A percentile compares a stretch with the other conserved stretches of the same genome.
Evolutionary conservation across 2,329 filamentous ascomycete species (phyloP).

Genomic region (Colletotrichum gloeosporioides): DNA sequence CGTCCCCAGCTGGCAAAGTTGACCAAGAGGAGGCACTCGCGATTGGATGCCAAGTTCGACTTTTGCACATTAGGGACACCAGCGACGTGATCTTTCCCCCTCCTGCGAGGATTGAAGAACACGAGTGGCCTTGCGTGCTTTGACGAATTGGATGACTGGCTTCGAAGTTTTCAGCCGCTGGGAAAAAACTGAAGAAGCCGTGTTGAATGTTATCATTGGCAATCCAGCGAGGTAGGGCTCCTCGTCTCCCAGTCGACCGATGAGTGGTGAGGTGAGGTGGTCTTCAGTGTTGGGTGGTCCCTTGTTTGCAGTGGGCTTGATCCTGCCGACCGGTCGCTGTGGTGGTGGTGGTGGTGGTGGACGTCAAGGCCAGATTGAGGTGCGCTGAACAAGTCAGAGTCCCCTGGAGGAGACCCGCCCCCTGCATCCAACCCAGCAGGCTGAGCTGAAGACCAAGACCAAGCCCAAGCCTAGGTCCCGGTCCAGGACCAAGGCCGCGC

Average conservation of each 20-base stretch:
- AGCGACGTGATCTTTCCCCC: neutral
- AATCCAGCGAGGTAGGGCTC: neutral
- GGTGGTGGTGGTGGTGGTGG: neutral
- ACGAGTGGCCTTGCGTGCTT: neutral
- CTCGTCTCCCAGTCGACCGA: conserved; percentile 9
- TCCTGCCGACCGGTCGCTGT: conserved; percentile 11
- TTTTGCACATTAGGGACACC: neutral
- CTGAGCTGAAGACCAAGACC: neutral
- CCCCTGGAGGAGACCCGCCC: neutral
- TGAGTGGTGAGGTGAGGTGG: conserved; percentile 6
- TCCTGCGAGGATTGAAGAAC: neutral
- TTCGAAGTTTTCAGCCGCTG: neutral
- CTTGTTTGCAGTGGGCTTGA: conserved; percentile 21
- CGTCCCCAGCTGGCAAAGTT: neutral
- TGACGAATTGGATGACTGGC: neutral
- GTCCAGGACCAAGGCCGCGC: neutral
- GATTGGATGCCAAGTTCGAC: neutral
- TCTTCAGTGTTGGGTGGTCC: conserved; percentile 18
- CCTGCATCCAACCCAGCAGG: conserved; percentile 1
- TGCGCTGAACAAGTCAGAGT: conserved; percentile 10
- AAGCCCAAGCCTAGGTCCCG: neutral
- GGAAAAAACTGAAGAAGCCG: neutral
- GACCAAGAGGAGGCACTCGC: neutral
- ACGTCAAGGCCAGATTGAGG: conserved; percentile 1
- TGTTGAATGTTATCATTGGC: neutral